Evolutionary conservation across 257 asterid genomes (phyloP).

Genomic region (Cruciata laevipes): DNA sequence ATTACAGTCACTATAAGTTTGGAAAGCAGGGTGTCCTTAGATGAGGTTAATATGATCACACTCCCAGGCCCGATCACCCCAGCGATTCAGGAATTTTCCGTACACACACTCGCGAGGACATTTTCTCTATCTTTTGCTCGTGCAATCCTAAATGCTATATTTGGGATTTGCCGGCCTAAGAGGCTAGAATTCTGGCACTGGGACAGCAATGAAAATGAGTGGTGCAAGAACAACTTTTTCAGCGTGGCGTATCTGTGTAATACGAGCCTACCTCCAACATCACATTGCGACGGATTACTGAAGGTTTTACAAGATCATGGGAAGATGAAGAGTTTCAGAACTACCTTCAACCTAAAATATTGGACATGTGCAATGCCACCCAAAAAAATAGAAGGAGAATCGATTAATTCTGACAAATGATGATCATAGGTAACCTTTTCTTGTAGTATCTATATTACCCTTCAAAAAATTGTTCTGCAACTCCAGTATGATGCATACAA

Average conservation of each 20-base stretch:
- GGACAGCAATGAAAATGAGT: neutral
- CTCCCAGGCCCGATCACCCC: neutral
- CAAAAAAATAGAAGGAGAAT: no score
- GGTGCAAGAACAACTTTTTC: neutral
- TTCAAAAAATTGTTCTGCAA: no score
- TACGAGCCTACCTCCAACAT: neutral
- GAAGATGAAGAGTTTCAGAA: neutral
- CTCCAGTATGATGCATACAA: neutral
- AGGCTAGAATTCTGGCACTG: neutral
- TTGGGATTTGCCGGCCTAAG: neutral
- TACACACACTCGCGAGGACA: neutral
- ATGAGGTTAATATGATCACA: neutral
- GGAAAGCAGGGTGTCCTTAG: neutral
- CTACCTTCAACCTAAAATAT: neutral
- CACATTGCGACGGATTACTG: neutral
- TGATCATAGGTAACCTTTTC: no score
- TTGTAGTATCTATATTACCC: neutral
- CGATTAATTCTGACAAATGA: no score
- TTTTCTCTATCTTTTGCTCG: neutral
- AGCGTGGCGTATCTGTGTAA: neutral
- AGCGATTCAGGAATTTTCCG: neutral
- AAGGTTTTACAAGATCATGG: neutral
- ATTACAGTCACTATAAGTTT: neutral
- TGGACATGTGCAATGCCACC: no score
- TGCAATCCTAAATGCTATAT: neutral